Base-by-base conservation (phyloP, 1,139 yeast genomes). In the Suhomyces bokatorum region DNA sequence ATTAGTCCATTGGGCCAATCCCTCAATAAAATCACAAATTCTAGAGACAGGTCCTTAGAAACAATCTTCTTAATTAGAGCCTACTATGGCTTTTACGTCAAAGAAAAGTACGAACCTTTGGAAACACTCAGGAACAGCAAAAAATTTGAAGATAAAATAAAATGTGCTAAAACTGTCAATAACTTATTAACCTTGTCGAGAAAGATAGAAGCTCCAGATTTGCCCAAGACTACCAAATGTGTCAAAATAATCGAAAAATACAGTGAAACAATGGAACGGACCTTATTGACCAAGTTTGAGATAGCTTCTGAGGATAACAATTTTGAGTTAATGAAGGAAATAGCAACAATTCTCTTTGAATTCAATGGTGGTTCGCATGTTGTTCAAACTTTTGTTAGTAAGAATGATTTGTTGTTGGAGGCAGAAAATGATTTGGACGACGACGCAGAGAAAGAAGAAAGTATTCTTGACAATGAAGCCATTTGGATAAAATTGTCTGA, bases 341-440 rank as follows among this genome's bases (percentile, higher is more conserved):
- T 88, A 32, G 90, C 97, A 1, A 80, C 80, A 41, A 80, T 90
- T n/a, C 70, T 91, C 43, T 78, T 83, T 43, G 88, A 83, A 48
- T 91, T 84, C 66, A 91, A 93, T 58, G 95, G 91, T 10, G 97
- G 97, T 9, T 75, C 81, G 4, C 83, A 85, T 48, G 95, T 90
- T 11, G 85, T 89, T 12, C 90, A 85, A 59, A 80, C 87, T 42
- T 91, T 88, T 66, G 89, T 90, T 35, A 84, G 83, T 58, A 90
- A 87, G 59, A 90, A 87, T 60, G 87, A 83, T 47, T 80, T 86
- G 49, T 84, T 87, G 59, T 67, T 78, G 43, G 57, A 52, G 13
- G 63, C 63, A 7, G 68, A 63, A 38, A 61, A 58, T 24, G 60
- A 62, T 24, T 66, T 60, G 17, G 64, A 58, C 11, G 77, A 76